Base-by-base conservation (phyloP, 2,329 filamentous ascomycete genomes). In the Lasiodiplodia hormozganensis region DNA sequence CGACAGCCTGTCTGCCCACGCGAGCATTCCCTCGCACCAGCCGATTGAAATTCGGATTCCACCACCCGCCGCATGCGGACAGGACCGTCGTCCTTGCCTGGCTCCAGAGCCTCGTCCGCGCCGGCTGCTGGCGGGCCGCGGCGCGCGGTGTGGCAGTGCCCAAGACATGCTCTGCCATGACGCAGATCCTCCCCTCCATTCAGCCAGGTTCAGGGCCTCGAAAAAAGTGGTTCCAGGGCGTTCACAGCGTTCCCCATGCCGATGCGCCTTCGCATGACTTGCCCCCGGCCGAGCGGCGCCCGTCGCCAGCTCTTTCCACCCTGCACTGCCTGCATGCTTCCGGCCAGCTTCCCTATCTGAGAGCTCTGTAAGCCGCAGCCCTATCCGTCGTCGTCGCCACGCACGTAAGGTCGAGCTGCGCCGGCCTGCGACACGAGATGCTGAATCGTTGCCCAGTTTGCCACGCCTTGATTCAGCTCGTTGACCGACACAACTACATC, bases 201-300 rank as follows among this genome's bases (percentile, higher is more conserved):
- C 18, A 21, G 43, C 28, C 38, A n/a, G 14, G 14, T n/a, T 18
- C 58, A 49, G 16, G 40, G 58, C 25, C 40, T 16, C 21, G 18
- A 40, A 43, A 36, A 34, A n/a, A 53, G 51, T 53, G 51, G 51
- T 4, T 25, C 14, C 56, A 31, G 21, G 34, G n/a, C 54, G 40
- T 62, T 62, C 56, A 31, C 16, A n/a, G n/a, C 54, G 40, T 62
- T 62, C 40, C 25, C 58, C 58, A 62, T 62, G 57, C 57, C 21
- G 57, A 43, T 47, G 57, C 21, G 56, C 57, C 57, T 40, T 62
- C 58, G 58, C 58, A 40, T 62, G 58, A 51, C 58, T 40, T 62
- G 58, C 40, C 58, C 52, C 52, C 52, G 52, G 52, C 52, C 52
- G 52, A 56, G 28, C 53, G 53, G 53, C 53, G 28, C 53, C 31